Evolutionary conservation across 345 rosid genomes (phyloP), one percentile per base, ranked within the genome.

Genomic region (Lepidium aucheri): DNA sequence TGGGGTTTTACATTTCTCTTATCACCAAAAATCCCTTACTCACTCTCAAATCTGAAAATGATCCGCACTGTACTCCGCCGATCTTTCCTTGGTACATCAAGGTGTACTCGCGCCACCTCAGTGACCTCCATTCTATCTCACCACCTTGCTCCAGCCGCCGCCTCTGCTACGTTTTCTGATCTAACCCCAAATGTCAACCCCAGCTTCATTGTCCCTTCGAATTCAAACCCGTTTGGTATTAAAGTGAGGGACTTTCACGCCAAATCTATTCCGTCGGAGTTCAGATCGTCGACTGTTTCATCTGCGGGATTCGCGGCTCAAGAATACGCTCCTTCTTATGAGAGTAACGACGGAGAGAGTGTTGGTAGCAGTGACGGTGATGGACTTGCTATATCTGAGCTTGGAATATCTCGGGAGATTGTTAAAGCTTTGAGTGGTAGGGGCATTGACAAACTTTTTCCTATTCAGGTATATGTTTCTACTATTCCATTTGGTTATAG

Each of bases 401-500:
- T 93, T 5, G 87, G 88, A 3, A 87, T 95, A 72, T 78, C 89
- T 52, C 68, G 67, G n/a, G 96, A 87, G 80, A 87, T 95, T 32
- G 86, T 95, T 3, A 47, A 85, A 42, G 83, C 97, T 60, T 72
- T 95, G 83, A 83, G 79, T 20, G 52, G 45, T 36, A 85, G 40
- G 53, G 90, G 95, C 20, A 95, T 95, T 30, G 62, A 62, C 16
- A 89, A 78, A 60, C 86, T 95, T 64, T 95, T 95, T 10, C 97
- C 99, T 13, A 95, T 95, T 66, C 99, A 95, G 89, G 96, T 92
- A 15, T 35, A 32, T 20, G 34, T 10, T 42, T 26, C 39, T 57
- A 36, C 63, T 14, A 10, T 35, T 32, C 7, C 22, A 30, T 42
- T 72, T 14, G n/a, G 22, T 60, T 40, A 32, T 41, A 10, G 9